Evolutionary conservation across 2,329 filamentous ascomycete genomes (phyloP).

Genomic region (Penicillium glabrum): DNA sequence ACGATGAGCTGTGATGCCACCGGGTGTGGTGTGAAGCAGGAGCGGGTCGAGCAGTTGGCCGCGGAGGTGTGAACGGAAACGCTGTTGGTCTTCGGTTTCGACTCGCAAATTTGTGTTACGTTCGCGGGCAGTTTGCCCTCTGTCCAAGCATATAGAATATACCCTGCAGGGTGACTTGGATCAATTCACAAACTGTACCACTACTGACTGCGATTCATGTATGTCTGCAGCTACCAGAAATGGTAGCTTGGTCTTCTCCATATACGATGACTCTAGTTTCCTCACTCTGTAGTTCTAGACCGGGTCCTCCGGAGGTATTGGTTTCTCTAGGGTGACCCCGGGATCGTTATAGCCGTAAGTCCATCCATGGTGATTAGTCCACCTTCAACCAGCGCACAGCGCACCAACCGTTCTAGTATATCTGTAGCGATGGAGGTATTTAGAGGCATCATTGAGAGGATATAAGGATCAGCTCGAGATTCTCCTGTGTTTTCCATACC

Average conservation of each 20-base stretch:
- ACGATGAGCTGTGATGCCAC: conserved; percentile 16
- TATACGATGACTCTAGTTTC: not conserved
- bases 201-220: conserved; percentile 18
- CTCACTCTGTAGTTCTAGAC: not conserved
- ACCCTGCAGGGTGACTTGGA: conserved; percentile 33
- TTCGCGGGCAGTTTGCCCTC: conserved; percentile 30
- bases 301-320: not conserved
- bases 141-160: conserved; percentile 44
- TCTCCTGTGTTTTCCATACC: not conserved
- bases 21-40: conserved; percentile 10
- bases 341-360: conserved; percentile 6
- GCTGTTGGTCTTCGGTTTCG: conserved; percentile 19
- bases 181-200: conserved; percentile 42
- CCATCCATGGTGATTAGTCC: not conserved
- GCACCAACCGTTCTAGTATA: not conserved
- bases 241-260: not conserved
- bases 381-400: not conserved
- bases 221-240: not conserved
- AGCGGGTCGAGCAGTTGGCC: conserved; percentile 11
- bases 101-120: conserved; percentile 23
- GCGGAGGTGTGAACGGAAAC: conserved; percentile 18
- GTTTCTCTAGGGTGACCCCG: not conserved
- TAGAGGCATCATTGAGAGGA: not conserved
- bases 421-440: not conserved
- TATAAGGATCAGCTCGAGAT: not conserved